Evolutionary conservation across 192 early-diverging fungal genomes (phyloP).

Genomic region (Linnemannia schmuckeri): DNA sequence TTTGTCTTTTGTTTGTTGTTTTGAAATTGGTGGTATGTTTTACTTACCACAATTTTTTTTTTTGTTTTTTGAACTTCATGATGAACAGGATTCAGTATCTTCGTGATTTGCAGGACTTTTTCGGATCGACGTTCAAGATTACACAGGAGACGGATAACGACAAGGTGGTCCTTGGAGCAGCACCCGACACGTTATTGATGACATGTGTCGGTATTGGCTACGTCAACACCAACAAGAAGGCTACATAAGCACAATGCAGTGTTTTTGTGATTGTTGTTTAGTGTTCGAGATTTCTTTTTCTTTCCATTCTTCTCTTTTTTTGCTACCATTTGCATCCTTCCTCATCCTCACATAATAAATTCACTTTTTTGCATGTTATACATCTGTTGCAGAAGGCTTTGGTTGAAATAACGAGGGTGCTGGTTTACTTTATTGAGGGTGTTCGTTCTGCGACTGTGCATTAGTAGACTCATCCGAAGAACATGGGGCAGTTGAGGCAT

Average conservation of each 20-base stretch:
- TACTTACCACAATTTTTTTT: not conserved
- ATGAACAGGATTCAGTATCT: conserved; percentile 85
- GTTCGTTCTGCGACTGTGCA: too few relatives aligned
- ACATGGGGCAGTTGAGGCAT: too few relatives aligned
- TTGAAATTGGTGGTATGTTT: not conserved
- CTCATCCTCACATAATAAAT: not conserved
- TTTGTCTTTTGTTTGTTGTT: not conserved
- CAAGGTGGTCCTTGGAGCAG: conserved; percentile 66
- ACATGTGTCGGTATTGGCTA: conserved; percentile 93
- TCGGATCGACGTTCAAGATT: conserved; percentile 95
- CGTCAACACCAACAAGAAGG: conserved; percentile 92
- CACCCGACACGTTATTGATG: conserved; percentile 71
- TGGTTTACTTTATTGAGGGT: too few relatives aligned
- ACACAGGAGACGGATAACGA: conserved; percentile 78
- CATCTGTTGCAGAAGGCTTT: too few relatives aligned
- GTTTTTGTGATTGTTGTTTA: not conserved
- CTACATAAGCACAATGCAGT: conserved; percentile 57
- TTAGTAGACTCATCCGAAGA: too few relatives aligned
- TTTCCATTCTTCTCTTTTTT: not conserved
- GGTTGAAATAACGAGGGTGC: too few relatives aligned
- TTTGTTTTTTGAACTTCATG: conserved; percentile 8
- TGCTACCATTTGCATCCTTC: not conserved
- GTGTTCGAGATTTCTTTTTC: not conserved
- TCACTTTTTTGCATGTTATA: not conserved
- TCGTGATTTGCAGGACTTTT: conserved; percentile 90